Conservation (phyloP, 2,329 filamentous ascomycete species). For the Lachnellula cervina region DNA sequence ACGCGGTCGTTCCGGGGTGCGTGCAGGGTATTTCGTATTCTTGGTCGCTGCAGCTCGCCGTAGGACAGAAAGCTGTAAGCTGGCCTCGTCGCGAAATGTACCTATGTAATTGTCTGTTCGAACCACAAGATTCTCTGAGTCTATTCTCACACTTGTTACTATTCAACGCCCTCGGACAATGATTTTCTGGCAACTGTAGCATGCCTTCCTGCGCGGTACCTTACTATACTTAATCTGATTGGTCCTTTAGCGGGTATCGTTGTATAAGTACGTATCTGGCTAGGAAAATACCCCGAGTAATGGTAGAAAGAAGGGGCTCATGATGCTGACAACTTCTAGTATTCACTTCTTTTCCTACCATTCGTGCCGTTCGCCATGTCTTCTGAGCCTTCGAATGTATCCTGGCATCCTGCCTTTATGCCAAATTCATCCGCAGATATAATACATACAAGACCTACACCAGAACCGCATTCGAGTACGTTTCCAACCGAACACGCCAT, state of each 20-base stretch:
- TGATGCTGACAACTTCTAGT: slow-evolving; percentile 22
- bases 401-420: slow-evolving; percentile 50
- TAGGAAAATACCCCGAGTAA: not conserved
- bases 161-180: not conserved
- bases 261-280: slow-evolving; percentile 25
- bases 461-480: slow-evolving; percentile 5
- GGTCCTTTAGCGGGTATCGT: slow-evolving; percentile 20
- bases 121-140: not conserved
- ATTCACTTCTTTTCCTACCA: slow-evolving; percentile 24
- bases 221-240: slow-evolving; percentile 20
- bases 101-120: not conserved
- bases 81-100: not conserved
- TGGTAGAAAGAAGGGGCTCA: not conserved
- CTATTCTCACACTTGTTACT: not conserved
- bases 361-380: slow-evolving; percentile 34
- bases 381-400: slow-evolving; percentile 38
- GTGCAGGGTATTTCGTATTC: not conserved
- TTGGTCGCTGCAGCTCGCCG: slow-evolving; percentile 11
- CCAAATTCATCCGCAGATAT: slow-evolving; percentile 36
- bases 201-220: slow-evolving; percentile 14
- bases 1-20: not conserved
- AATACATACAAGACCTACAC: slow-evolving; percentile 11
- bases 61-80: not conserved
- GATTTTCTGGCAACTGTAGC: slow-evolving; percentile 4
- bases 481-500: not conserved